A percentile compares a stretch with the other conserved stretches of the same genome.
These are phyloP conservation scores for Arachnomyces sp. DNA, from an alignment of 2,329 filamentous ascomycete genomes.

Conservation along the genomic window DNA sequence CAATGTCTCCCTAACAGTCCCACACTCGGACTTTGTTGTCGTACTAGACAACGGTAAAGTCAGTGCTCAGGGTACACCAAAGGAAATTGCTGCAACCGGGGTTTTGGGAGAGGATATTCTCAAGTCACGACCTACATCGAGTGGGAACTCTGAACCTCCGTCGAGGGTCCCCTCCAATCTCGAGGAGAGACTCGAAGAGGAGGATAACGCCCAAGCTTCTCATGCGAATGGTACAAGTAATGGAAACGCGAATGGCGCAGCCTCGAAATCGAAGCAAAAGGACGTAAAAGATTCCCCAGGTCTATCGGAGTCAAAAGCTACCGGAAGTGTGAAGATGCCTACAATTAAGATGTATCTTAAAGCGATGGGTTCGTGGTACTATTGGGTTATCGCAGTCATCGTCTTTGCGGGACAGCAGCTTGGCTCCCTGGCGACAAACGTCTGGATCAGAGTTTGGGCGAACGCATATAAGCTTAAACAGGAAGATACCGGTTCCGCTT, in stretches of 20 bases:
- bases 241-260: slow-evolving; percentile 28
- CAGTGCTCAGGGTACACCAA: slow-evolving; percentile 63
- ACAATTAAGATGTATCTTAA: slow-evolving; percentile 78
- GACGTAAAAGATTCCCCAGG: slow-evolving; percentile 37
- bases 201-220: slow-evolving; percentile 44
- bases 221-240: slow-evolving; percentile 41
- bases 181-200: slow-evolving; percentile 53
- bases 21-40: slow-evolving; percentile 70
- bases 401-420: slow-evolving; percentile 79
- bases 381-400: slow-evolving; percentile 68
- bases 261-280: slow-evolving; percentile 29
- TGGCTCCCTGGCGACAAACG: slow-evolving; percentile 74
- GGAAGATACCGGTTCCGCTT: slow-evolving; percentile 22
- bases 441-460: slow-evolving; percentile 94
- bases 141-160: slow-evolving; percentile 60
- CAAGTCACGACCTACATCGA: slow-evolving; percentile 64
- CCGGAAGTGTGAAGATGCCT: slow-evolving; percentile 76
- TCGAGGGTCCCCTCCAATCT: slow-evolving; percentile 72
- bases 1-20: slow-evolving; percentile 81
- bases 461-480: slow-evolving; percentile 65
- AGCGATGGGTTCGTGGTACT: slow-evolving; percentile 95
- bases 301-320: slow-evolving; percentile 67
- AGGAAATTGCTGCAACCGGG: slow-evolving; percentile 75
- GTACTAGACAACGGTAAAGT: slow-evolving; percentile 82
- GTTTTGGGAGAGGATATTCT: slow-evolving; percentile 78